Percentiles rank a stretch among this genome's conserved stretches.
Evolutionary conservation across 106 monocot genomes (phyloP).

Genomic region (Iris macrosiphon): DNA sequence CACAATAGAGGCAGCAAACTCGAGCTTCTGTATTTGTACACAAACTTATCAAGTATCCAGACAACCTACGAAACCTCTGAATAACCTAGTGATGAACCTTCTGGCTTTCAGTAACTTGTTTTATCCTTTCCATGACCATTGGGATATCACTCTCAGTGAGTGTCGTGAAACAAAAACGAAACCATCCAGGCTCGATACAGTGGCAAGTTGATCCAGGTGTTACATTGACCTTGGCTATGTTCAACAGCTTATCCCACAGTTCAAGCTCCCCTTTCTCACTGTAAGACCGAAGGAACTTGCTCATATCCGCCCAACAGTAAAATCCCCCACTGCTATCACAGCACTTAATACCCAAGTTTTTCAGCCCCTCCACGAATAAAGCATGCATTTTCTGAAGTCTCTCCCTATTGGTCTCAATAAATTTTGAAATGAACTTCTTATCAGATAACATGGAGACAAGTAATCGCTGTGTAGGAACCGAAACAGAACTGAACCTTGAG

Average conservation of each 20-base stretch:
- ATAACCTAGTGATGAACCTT: neutral
- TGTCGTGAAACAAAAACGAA: constrained; percentile 66
- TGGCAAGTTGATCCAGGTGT: constrained; percentile 80
- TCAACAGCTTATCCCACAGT: constrained; percentile 71
- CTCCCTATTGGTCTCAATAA: constrained; percentile 28
- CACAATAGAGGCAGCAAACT: neutral
- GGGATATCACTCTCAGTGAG: constrained; percentile 54
- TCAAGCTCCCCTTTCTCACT: constrained; percentile 90
- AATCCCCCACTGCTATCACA: constrained; percentile 55
- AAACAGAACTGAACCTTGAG: constrained; percentile 67
- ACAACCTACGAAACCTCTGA: neutral
- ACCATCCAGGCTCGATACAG: constrained; percentile 97
- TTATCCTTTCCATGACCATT: constrained; percentile 73
- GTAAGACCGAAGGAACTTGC: constrained; percentile 65
- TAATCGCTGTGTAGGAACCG: constrained; percentile 58
- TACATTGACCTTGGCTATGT: constrained; percentile 58
- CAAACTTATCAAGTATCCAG: neutral
- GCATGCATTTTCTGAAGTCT: constrained; percentile 48
- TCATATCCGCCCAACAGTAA: constrained; percentile 90
- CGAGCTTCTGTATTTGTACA: neutral
- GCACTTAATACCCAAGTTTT: constrained; percentile 60
- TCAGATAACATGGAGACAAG: constrained; percentile 78
- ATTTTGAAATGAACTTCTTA: constrained; percentile 35
- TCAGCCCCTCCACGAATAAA: constrained; percentile 57
- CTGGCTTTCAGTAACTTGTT: constrained; percentile 27